Base-by-base conservation (phyloP, 1,284 basidiomycete species). In the Cronartium ribicola region DNA sequence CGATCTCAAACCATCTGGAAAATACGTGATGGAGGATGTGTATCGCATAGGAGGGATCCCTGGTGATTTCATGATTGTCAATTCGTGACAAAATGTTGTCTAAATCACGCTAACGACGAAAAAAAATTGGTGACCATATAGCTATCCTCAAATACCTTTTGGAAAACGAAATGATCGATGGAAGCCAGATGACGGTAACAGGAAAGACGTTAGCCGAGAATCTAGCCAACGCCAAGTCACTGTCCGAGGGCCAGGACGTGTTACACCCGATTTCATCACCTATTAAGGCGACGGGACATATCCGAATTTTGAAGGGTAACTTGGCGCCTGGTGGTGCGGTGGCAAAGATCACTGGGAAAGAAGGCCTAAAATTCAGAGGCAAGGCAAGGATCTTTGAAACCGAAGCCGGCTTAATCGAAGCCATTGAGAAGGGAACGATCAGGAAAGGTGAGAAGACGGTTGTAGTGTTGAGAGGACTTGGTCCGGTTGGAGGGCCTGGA, bases 311-410 rank as follows among this genome's bases (percentile, higher is more conserved):
- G 78, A 87, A 89, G 70, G 92, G 92, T 51, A 94, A 92, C 81
- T 85, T 95, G n/a, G 88, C 88, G 20, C 77, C 79, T 14, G 77
- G 78, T 11, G 77, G 90, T 5, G 91, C 94, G 46, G 94, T 98
- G 11, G 91, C 93, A 66, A 98, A 98, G 83, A 85, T 98, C 77
- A 98, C 95, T 10, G 94, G 95, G 29, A 96, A 97, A 82, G 95
- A 98, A 83, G 95, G 95, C 4, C 82, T 89, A 64, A 85, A 84
- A 48, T 98, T 98, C 80, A 88, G 91, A 84, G 90, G 89, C 67
- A 76, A 84, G 67, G 65, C 75, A 46, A 57, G 36, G 39, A 13
- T 65, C 22, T 62, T 64, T 64, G 41, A 67, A 67, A 91, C 90
- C 76, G 87, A 94, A 78, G 87, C 89, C 37, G 87, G 86, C 75